A percentile compares a stretch with the other conserved stretches of the same genome.
phyloP scores from a whole-genome alignment of 371 early-diverging fungal species.

The Mucor lusitanicus region DNA sequence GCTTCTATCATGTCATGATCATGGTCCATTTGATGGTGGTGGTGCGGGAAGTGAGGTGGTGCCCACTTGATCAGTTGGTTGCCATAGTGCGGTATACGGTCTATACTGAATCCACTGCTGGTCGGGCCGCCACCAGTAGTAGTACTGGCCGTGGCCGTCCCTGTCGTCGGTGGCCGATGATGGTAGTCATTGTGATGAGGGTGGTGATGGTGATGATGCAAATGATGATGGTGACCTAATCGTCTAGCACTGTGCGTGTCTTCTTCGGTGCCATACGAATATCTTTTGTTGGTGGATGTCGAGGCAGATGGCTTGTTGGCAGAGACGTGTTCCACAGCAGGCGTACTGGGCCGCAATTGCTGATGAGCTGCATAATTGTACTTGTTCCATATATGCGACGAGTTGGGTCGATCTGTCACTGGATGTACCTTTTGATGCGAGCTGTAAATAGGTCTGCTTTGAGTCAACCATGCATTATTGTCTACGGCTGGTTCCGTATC shows the following conservation, averaged over 20 bases:
- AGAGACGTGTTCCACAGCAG: conserved; percentile 5
- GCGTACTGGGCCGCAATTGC: conserved; percentile 11
- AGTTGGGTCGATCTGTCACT: conserved; percentile 17
- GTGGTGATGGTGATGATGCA: conserved; percentile 5
- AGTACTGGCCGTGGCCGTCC: neutral
- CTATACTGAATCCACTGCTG: neutral
- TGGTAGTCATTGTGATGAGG: neutral
- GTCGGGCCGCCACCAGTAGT: neutral
- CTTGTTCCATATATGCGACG: conserved; percentile 14
- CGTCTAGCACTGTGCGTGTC: conserved; percentile 4
- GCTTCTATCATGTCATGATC: neutral
- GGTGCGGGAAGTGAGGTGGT: conserved; percentile 5
- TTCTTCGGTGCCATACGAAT: neutral
- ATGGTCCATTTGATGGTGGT: neutral
- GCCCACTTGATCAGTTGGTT: conserved; percentile 27
- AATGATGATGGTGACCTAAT: neutral
- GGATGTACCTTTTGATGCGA: conserved; percentile 32
- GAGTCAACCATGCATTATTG: conserved; percentile 9
- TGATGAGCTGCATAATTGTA: conserved; percentile 21
- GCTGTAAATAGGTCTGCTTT: conserved; percentile 26
- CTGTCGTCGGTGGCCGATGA: neutral
- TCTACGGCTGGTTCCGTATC: conserved; percentile 1
- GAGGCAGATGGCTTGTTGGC: neutral
- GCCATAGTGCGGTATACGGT: conserved; percentile 22
- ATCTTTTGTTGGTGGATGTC: neutral